Base-by-base conservation (phyloP, 495 filamentous ascomycete species). In the Pyrenula aspistea region DNA sequence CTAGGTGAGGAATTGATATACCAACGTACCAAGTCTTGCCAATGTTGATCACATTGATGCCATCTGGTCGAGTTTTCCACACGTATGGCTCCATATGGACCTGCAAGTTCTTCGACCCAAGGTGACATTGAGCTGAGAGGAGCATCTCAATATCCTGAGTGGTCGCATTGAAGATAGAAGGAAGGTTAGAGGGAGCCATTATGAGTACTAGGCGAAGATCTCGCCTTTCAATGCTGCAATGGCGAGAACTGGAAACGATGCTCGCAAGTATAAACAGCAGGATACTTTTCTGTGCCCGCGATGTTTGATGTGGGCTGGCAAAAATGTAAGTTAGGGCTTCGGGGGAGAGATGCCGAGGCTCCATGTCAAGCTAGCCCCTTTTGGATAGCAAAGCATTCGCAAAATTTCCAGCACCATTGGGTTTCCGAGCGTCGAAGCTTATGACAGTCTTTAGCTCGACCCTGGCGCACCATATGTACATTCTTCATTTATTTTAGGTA, bases 1-100 rank as follows among this genome's bases (percentile, higher is more conserved):
- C 24, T 51, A 24, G 31, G 25, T 23, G 12, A 19, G 49, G 15
- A 22, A 31, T 10, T 51, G 51, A 58, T 56, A 20, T 64, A 54
- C 53, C 42, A 49, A 47, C 86, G 65, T 84, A 97, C 92, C 92
- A 97, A 77, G 93, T 98, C 88, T 98, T 98, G 81, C 91, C 90
- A 75, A 98, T 89, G 83, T 98, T 97, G 75, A 98, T 82, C 60
- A 98, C 82, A 71, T 98, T 97, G 79, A 98, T 84, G 75, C 93
- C 93, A 65, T 98, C 93, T 58, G 91, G 85, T 67, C 93, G 86
- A 69, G 89, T 95, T 85, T 97, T 98, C 91, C 90, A 97, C 67
- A 98, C 84, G 80, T 98, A 98, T 62, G 93, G 89, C 78, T 97
- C 91, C 93, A 96, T 97, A 78, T 97, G 90, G 68, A 93, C 83